phyloP scores from a whole-genome alignment of 805 yeast species.

The Metschnikowia chrysomelidarum region DNA sequence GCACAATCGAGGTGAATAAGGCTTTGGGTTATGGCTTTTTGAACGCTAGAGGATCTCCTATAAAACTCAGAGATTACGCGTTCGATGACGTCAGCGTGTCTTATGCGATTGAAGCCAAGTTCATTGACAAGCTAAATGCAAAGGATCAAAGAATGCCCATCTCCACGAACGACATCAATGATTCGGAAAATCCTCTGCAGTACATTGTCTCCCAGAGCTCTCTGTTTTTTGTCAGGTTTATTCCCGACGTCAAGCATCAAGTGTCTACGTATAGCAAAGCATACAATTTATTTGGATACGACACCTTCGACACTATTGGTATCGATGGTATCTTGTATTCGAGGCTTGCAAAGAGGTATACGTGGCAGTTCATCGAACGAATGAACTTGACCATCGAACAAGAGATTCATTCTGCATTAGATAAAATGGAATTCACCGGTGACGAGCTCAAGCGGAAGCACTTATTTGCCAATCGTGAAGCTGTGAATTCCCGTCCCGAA shows the following conservation, averaged over 20 bases:
- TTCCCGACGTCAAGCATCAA: slow-evolving; percentile 36
- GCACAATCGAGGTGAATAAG: slow-evolving; percentile 33
- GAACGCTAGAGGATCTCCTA: slow-evolving; percentile 50
- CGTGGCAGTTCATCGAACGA: slow-evolving; percentile 34
- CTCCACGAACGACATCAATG: slow-evolving; percentile 37
- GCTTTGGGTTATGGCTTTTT: slow-evolving; percentile 56
- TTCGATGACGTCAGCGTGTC: slow-evolving; percentile 45
- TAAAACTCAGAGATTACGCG: slow-evolving; percentile 47
- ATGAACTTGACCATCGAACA: slow-evolving; percentile 31
- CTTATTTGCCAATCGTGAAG: slow-evolving; percentile 12
- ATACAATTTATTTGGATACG: slow-evolving; percentile 23
- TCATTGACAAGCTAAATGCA: slow-evolving; percentile 45
- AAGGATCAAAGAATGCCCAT: slow-evolving; percentile 30
- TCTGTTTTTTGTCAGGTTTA: slow-evolving; percentile 38
- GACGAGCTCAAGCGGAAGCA: slow-evolving; percentile 36
- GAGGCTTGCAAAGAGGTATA: slow-evolving; percentile 23
- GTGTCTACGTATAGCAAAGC: slow-evolving; percentile 26
- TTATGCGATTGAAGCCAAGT: slow-evolving; percentile 53
- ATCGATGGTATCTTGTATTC: slow-evolving; percentile 35
- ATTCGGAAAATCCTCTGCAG: slow-evolving; percentile 29
- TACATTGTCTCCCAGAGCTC: slow-evolving; percentile 36
- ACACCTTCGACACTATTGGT: slow-evolving; percentile 31
- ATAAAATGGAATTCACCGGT: slow-evolving; percentile 23
- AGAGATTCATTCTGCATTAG: slow-evolving; percentile 35
- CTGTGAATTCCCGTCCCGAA: slow-evolving; percentile 4